Conservation (phyloP, 208 protist genomes). For the Trypanosoma platydactyli region DNA sequence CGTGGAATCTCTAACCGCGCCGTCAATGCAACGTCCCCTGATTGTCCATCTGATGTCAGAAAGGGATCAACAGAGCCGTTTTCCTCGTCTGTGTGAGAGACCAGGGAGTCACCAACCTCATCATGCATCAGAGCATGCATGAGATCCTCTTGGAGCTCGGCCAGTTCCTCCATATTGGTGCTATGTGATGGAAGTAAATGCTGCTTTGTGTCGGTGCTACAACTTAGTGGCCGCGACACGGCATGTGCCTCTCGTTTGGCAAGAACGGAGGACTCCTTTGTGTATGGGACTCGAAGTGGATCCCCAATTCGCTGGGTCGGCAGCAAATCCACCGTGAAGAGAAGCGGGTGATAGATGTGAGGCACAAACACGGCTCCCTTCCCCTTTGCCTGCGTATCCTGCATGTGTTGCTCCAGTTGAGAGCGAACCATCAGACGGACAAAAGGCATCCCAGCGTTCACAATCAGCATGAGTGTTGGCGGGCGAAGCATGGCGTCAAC, state of each 20-base stretch:
- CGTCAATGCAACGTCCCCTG: neutral
- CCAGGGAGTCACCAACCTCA: neutral
- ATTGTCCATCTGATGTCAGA: neutral
- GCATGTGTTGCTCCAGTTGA: slow-evolving; percentile 56
- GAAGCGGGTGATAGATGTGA: slow-evolving; percentile 33
- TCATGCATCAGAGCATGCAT: slow-evolving; percentile 13
- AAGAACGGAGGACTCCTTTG: slow-evolving; percentile 29
- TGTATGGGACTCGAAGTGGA: slow-evolving; percentile 38
- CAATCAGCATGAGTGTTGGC: slow-evolving; percentile 39
- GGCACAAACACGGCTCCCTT: slow-evolving; percentile 34
- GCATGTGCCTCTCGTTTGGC: slow-evolving; percentile 13
- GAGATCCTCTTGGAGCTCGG: slow-evolving; percentile 2
- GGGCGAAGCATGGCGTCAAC: slow-evolving; percentile 61
- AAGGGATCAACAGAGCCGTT: neutral
- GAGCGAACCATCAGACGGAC: slow-evolving; percentile 55
- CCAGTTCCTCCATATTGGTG: neutral
- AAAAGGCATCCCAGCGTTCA: slow-evolving; percentile 57
- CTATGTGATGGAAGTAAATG: neutral
- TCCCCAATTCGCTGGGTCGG: slow-evolving; percentile 49
- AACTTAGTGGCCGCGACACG: neutral
- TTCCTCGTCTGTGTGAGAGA: neutral
- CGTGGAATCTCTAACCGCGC: neutral
- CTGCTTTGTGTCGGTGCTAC: neutral
- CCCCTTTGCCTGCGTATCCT: neutral
- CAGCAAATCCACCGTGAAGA: slow-evolving; percentile 37